Conservation (phyloP, 768 basidiomycete species). For the Pleurotus giganteus region DNA sequence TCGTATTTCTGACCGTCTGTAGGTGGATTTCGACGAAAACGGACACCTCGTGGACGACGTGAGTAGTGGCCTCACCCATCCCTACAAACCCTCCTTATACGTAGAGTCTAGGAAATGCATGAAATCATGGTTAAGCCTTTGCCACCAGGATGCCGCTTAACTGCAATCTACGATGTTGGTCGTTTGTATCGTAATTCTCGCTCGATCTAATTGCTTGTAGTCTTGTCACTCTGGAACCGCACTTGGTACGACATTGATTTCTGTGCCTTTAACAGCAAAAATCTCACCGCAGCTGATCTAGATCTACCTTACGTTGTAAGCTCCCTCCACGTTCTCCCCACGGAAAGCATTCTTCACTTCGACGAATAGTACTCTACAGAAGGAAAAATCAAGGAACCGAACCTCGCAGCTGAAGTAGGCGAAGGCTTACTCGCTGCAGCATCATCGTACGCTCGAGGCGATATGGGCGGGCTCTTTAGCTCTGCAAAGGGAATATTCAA, state of each 20-base stretch:
- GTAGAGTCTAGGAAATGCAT: constrained; percentile 58
- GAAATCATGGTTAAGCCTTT: constrained; percentile 48
- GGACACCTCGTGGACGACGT: constrained; percentile 92
- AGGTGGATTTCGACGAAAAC: constrained; percentile 52
- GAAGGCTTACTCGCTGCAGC: constrained; percentile 81
- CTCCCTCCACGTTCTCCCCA: constrained; percentile 4
- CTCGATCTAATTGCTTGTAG: constrained; percentile 28
- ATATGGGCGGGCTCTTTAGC: constrained; percentile 74
- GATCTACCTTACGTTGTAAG: constrained; percentile 69
- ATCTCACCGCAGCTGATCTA: constrained; percentile 21
- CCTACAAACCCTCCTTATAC: constrained; percentile 9
- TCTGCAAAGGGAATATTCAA: constrained; percentile 76
- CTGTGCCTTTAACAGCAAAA: background rate
- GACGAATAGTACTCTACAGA: constrained; percentile 83
- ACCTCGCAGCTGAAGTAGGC: constrained; percentile 83
- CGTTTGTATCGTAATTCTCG: background rate
- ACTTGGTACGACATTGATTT: constrained; percentile 48
- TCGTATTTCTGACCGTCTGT: constrained; percentile 66
- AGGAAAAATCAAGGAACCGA: constrained; percentile 93
- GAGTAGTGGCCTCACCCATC: constrained; percentile 20
- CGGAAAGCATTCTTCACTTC: background rate
- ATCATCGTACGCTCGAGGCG: constrained; percentile 72
- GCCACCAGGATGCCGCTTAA: constrained; percentile 58
- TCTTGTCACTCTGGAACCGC: constrained; percentile 88
- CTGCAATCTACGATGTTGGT: constrained; percentile 75